Base-by-base conservation (phyloP, 768 basidiomycete species). In the Hemileccinum rubropunctum region DNA sequence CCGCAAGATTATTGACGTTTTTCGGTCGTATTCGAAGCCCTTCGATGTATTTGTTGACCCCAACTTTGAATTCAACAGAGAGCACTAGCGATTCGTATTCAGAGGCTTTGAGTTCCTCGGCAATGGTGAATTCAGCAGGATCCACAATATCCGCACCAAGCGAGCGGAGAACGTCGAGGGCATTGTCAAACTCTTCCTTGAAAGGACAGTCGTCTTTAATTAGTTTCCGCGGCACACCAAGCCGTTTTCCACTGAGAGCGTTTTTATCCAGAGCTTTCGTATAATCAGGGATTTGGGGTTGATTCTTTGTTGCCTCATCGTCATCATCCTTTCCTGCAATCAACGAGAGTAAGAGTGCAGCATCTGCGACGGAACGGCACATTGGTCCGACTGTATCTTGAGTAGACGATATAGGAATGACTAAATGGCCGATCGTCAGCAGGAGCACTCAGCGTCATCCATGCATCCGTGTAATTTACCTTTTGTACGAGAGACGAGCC, bases 301-400 rank as follows among this genome's bases (percentile, higher is more conserved):
- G 80, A 6, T 68, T 67, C 4, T 76, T 64, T 1, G 81, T 82
- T 44, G 71, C 75, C 43, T 76, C 75, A 54, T 83, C 82, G 13
- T 77, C 73, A 0, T 72, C 69, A 48, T 82, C 82, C 42, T 63
- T 69, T 7, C 80, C 82, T 5, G 81, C 76, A 27, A 84, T 82
- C 33, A 75, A 58, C 11, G 73, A 71, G 8, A 83, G 70, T 1
- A 84, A 71, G 26, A 78, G 71, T 0, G 81, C 80, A 0, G 80
- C 80, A 47, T 84, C 83, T 2, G 76, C 63, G 17, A 83, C 56
- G 2, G 77, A 76, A 11, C 82, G 73, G 4, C 77, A 71, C 61
- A 84, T 75, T 0, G 83, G 81, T 0, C 83, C 83, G 3, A 78
- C 70, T 4, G 82, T 78, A 58, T 83, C 83, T 61, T 83, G 81